A percentile compares a stretch with the other conserved stretches of the same genome.
Conservation (phyloP, 108 stramenopile species). For the Mayamaea pseudoterrestris region DNA sequence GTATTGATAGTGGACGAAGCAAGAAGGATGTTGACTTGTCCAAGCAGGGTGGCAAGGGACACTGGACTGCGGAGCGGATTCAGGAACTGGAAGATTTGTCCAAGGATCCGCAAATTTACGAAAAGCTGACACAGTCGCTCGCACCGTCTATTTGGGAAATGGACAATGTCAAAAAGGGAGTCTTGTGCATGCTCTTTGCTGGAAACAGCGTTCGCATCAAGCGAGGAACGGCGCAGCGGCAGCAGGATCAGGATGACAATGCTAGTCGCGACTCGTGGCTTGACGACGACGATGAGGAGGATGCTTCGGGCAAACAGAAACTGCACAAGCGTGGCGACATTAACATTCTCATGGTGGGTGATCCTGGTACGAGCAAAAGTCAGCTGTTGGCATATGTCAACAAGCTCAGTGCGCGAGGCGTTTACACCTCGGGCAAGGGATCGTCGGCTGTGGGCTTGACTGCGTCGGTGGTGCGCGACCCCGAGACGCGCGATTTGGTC, state of each 20-base stretch:
- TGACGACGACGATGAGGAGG: conserved; percentile 38
- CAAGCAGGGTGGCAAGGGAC: too few species aligned
- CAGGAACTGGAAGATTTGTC: conserved; percentile 64
- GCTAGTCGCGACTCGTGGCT: conserved; percentile 11
- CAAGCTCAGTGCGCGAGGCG: conserved; percentile 91
- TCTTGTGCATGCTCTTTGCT: conserved; percentile 97
- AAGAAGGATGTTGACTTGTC: conserved; percentile 7
- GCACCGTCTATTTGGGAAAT: conserved; percentile 99
- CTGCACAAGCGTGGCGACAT: conserved; percentile 92
- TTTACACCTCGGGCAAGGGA: conserved; percentile 97
- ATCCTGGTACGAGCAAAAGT: conserved; percentile 96
- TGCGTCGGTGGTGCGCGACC: conserved; percentile 96
- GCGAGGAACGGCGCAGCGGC: conserved; percentile 16
- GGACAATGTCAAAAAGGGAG: conserved; percentile 98
- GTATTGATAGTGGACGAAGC: conserved; percentile 21
- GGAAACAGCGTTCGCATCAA: conserved; percentile 68
- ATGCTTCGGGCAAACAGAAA: conserved; percentile 12
- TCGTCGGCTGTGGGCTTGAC: conserved; percentile 97
- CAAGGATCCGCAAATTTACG: conserved; percentile 68
- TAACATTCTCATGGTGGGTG: conserved; percentile 96
- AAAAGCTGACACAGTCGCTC: conserved; percentile 64
- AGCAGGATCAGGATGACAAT: conserved; percentile 17
- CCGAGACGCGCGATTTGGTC: conserved; percentile 94
- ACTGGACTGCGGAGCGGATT: conserved; percentile 46
- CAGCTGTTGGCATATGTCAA: conserved; percentile 96